Percentiles rank a stretch among this genome's conserved stretches.
phyloP scores from a whole-genome alignment of 768 basidiomycete genomes.

The Gymnopilus junonius region DNA sequence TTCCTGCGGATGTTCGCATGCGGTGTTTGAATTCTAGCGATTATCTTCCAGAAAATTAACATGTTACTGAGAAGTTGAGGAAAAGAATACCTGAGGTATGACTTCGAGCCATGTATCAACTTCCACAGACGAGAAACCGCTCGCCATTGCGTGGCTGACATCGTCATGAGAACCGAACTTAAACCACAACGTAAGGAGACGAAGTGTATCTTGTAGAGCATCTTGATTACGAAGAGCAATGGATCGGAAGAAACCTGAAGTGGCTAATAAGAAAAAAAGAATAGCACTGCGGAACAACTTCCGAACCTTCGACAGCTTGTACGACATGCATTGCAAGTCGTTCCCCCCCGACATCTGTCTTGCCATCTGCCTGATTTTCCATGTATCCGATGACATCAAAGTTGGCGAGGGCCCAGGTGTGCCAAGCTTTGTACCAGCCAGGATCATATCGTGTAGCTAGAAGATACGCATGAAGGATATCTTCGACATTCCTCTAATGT shows the following conservation, averaged over 20 bases:
- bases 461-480: constrained; percentile 84
- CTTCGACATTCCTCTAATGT: constrained; percentile 71
- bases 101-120: constrained; percentile 99
- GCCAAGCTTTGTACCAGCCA: constrained; percentile 99
- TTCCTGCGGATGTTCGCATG: constrained; percentile 84
- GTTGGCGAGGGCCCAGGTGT: constrained; percentile 97
- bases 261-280: constrained; percentile 9
- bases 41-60: constrained; percentile 63
- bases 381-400: constrained; percentile 89
- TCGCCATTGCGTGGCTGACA: constrained; percentile 87
- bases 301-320: constrained; percentile 86
- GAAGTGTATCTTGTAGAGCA: constrained; percentile 91
- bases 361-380: constrained; percentile 65
- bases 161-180: constrained; percentile 91
- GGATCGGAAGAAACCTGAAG: constrained; percentile 89
- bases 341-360: constrained; percentile 61
- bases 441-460: constrained; percentile 91
- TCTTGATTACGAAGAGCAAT: constrained; percentile 90
- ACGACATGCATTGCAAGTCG: constrained; percentile 83
- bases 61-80: not conserved
- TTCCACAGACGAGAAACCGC: constrained; percentile 86
- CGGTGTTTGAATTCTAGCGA: constrained; percentile 97
- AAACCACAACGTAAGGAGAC: constrained; percentile 96
- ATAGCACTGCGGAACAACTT: not conserved
- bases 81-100: constrained; percentile 84